These are phyloP conservation scores for Pelargonium myrrhifolium DNA, from an alignment of 441 rosid species.

Conservation along the genomic window DNA sequence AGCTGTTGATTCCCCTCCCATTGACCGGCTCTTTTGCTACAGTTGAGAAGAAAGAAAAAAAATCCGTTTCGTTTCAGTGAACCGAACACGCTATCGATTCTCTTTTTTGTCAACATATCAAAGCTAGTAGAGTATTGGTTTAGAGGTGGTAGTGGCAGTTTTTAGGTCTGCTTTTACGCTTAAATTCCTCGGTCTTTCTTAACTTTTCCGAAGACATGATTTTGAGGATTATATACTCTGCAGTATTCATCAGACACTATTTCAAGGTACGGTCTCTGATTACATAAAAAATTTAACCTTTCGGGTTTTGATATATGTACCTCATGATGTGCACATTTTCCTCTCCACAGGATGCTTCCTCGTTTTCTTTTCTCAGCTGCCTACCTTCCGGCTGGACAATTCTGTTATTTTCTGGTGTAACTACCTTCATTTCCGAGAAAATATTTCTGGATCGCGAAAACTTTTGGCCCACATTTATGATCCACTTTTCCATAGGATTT, in stretches of 20 bases:
- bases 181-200: constrained; percentile 28
- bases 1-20: too few species aligned
- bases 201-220: constrained; percentile 60
- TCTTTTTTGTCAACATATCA: too few species aligned
- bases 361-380: constrained; percentile 53
- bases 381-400: constrained; percentile 69
- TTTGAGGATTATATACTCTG: constrained; percentile 66
- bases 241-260: constrained; percentile 53
- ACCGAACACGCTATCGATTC: too few species aligned
- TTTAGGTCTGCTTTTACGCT: not conserved
- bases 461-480: constrained; percentile 57
- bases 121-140: too few species aligned
- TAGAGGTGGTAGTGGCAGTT: too few species aligned
- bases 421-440: constrained; percentile 61
- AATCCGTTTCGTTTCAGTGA: too few species aligned
- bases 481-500: constrained; percentile 60
- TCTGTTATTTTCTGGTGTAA: constrained; percentile 46
- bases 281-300: not conserved
- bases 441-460: constrained; percentile 46
- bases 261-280: constrained; percentile 48
- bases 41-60: too few species aligned
- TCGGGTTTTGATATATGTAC: too few species aligned
- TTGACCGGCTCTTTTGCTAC: too few species aligned
- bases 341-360: constrained; percentile 43
- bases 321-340: not conserved